Percentiles rank a stretch among this genome's conserved stretches.
Conservation (phyloP, 2,329 filamentous ascomycete species). For the Pyrenophora seminiperda region DNA sequence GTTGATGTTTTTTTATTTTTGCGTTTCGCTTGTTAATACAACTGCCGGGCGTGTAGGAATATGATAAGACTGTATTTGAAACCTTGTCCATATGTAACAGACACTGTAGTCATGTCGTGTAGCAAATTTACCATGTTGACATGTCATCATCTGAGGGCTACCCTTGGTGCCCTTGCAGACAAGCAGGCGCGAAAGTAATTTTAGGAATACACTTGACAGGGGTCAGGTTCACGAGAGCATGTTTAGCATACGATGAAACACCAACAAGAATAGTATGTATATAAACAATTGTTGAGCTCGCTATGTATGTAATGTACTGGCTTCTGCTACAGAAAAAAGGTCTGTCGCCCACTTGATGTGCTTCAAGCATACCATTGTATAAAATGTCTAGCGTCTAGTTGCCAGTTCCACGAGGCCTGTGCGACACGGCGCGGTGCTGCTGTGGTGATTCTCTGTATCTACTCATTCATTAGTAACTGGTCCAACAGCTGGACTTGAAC, state of each 20-base stretch:
- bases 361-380: too few relatives aligned
- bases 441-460: conserved; percentile 21
- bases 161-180: too few relatives aligned
- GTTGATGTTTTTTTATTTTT: not conserved
- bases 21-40: conserved; percentile 10
- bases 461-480: not conserved
- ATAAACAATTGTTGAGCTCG: too few relatives aligned
- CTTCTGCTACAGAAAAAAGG: too few relatives aligned
- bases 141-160: too few relatives aligned
- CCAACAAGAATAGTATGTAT: too few relatives aligned
- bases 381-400: too few relatives aligned
- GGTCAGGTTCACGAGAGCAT: too few relatives aligned
- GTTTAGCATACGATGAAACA: too few relatives aligned
- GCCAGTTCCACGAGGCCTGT: conserved; percentile 20
- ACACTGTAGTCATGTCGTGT: conserved; percentile 3
- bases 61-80: conserved; percentile 10
- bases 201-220: too few relatives aligned
- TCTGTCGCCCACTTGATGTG: too few relatives aligned
- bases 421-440: conserved; percentile 18
- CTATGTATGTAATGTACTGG: not conserved
- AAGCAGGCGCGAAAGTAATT: too few relatives aligned
- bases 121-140: not conserved
- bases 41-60: conserved; percentile 21
- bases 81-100: conserved; percentile 17
- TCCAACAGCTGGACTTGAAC: not conserved